Conservation (phyloP, 768 basidiomycete species). For the Mycena epipterygia region DNA sequence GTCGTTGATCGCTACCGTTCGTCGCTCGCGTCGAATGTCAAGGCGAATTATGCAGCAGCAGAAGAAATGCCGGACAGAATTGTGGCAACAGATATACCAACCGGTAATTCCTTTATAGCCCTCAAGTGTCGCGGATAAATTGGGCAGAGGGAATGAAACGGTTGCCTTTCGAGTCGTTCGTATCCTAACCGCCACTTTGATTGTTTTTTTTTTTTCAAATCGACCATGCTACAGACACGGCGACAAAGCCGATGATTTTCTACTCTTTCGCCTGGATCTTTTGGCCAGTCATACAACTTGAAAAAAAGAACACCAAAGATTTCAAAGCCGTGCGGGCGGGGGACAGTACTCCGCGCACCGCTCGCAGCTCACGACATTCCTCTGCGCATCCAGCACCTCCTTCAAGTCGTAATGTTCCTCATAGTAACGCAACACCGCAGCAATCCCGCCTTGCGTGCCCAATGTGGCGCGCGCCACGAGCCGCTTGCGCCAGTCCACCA, state of each 20-base stretch:
- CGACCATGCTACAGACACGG: too few species aligned
- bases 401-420: constrained; percentile 14
- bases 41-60: too few species aligned
- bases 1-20: constrained; percentile 49
- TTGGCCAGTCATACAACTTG: too few species aligned
- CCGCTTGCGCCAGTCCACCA: constrained; percentile 5
- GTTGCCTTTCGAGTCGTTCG: too few species aligned
- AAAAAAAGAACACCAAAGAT: neutral
- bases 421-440: neutral
- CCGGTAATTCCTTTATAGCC: neutral
- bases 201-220: too few species aligned
- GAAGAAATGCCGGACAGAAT: neutral
- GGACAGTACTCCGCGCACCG: neutral
- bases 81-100: neutral
- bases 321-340: neutral
- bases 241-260: too few species aligned
- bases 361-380: constrained; percentile 4
- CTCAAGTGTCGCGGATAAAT: neutral
- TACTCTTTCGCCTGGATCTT: too few species aligned
- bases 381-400: neutral
- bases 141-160: too few species aligned
- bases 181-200: too few species aligned
- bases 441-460: neutral
- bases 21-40: too few species aligned
- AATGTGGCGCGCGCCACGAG: neutral